Base-by-base conservation (phyloP, 768 basidiomycete species). In the Calocera viscosa region DNA sequence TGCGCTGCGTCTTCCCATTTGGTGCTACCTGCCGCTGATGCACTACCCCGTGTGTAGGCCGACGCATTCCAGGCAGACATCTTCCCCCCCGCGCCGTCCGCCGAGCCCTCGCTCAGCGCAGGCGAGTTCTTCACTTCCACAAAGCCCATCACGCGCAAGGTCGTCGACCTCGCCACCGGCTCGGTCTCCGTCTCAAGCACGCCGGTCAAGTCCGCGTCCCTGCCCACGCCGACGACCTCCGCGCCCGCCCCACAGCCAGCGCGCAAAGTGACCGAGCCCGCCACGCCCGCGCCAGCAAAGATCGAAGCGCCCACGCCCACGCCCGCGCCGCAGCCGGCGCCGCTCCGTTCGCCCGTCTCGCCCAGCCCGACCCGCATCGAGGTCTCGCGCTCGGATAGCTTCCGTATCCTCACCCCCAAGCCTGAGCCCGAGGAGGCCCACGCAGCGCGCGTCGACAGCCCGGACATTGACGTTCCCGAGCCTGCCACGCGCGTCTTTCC, bases 61-160 rank as follows among this genome's bases (percentile, higher is more conserved):
- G 94, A 98, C 67, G 86, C 87, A 2, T 98, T 97, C 90, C 95
- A 98, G 76, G 87, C 92, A 16, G 95, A 97, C 76, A 95, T 98
- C 75, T 98, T 85, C 82, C 95, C 96, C 2, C 90, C 91, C 10
- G 95, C 93, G 0, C 86, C 86, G 0, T 91, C 92, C 2, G 76
- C 81, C 66, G 89, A 94, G 72, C 84, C 93, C 17, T 84, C 91
- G 5, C 82, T 94, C 63, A 80, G 84, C 22, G 89, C 94, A 10
- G 80, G 84, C 68, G 92, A 96, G 71, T 97, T 90, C 80, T 92
- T 97, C 78, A 77, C 81, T 12, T 66, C 63, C 14, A 93, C 94
- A 63, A 95, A 94, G 78, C 81, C 81, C 12, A 84, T 87, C 1
- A 76, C 85, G n/a, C 82, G 86, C 11, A 91, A 93, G 68, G 80